Conservation (phyloP, 2,329 filamentous ascomycete species). For the Ophidiomyces ophidiicola region DNA sequence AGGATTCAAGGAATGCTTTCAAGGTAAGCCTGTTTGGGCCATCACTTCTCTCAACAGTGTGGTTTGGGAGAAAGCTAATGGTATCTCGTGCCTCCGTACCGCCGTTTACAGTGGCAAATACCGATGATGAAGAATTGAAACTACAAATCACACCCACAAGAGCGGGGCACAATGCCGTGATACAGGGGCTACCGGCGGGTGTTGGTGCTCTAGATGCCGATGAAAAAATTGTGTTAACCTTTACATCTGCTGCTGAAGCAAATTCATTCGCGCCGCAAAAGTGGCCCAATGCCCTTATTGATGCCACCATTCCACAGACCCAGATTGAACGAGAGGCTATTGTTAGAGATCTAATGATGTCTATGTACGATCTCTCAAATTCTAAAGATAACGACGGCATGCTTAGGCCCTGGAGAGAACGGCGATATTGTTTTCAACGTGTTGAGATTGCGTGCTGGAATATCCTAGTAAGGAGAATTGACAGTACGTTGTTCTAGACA, state of each 20-base stretch:
- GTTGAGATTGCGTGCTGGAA: constrained; percentile 27
- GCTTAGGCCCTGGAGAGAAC: constrained; percentile 22
- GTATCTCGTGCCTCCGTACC: no score
- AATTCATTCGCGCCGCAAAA: constrained; percentile 12
- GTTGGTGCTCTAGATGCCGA: not conserved
- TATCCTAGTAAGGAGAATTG: constrained; percentile 19
- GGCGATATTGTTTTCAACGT: constrained; percentile 17
- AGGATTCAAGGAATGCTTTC: not conserved
- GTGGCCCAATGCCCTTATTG: constrained; percentile 8
- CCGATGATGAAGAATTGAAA: no score
- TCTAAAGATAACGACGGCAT: constrained; percentile 25
- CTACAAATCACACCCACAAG: no score
- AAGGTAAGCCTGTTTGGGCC: no score
- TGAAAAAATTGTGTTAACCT: constrained; percentile 13
- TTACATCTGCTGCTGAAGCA: constrained; percentile 17
- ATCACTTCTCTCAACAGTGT: no score
- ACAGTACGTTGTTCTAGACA: not conserved
- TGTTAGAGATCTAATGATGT: constrained; percentile 23
- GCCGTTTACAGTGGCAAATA: no score
- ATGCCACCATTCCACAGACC: constrained; percentile 22
- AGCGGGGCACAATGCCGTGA: no score
- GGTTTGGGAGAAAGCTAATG: no score
- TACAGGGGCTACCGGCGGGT: no score
- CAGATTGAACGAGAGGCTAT: constrained; percentile 18
- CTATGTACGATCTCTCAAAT: constrained; percentile 22